Base-by-base conservation (phyloP, 1,284 basidiomycete genomes). In the Trametes sp. region DNA sequence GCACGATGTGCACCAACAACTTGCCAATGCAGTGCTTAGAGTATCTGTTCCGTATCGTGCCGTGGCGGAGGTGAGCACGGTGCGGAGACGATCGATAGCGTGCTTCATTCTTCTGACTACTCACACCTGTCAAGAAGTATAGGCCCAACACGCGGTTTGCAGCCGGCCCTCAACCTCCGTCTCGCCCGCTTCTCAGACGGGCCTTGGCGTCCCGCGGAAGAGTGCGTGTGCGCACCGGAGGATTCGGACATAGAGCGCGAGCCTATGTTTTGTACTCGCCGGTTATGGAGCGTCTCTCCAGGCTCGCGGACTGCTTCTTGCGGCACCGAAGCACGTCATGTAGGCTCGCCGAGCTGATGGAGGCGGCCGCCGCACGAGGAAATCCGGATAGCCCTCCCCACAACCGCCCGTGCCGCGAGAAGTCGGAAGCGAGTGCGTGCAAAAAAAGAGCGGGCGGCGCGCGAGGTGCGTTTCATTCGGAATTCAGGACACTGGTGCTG, bases 401-500 rank as follows among this genome's bases (percentile, higher is more conserved):
- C 54, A 13, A 26, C 8, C 33, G 33, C 45, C 2, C 23, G 16
- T 2, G 3, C 26, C 46, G 38, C 24, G 26, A 49, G 11, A 9
- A 57, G 3, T 38, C 54, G 54, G 54, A 35, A 16, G 13, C 7
- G 13, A 1, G 42, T 24, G 21, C 1, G 2, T 42, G 21, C 11
- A 13, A n/a, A 44, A 13, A 4, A 1, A 54, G 19, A 1, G 2
- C 6, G 16, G 24, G 53, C 19, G 2, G 38, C 52, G 52, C 35
- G 24, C 23, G 36, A 21, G 7, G 14, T 42, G 26, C 14, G 46
- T 24, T 33, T 26, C 11, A 59, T 54, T 59, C 50, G 57, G 57
- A 59, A 59, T 59, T 46, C 42, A 26, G 19, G 6, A 10, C 24
- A 42, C 49, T n/a, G 57, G 49, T 38, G 42, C 57, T 53, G 57